These are phyloP conservation scores for Alnus glutinosa DNA, from an alignment of 306 rosid genomes.

Conservation along the genomic window DNA sequence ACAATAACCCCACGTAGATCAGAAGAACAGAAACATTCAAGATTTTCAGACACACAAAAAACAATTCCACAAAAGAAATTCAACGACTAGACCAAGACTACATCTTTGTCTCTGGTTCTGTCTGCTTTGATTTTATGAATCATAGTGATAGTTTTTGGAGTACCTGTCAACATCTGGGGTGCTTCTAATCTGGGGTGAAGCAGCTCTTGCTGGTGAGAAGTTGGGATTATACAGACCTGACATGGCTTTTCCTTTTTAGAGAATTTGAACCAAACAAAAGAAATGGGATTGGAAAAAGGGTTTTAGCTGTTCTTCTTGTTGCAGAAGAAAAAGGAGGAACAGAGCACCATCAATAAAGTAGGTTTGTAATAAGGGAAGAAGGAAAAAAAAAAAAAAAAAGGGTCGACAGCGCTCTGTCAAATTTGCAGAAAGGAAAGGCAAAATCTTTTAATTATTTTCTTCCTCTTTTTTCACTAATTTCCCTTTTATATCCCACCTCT, in stretches of 20 bases:
- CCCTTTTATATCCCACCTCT: slow-evolving; percentile 16
- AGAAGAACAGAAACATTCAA: slow-evolving; percentile 30
- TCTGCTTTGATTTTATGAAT: slow-evolving; percentile 26
- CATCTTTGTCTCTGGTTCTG: background rate
- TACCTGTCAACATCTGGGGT: slow-evolving; percentile 85
- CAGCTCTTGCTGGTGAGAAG: slow-evolving; percentile 97
- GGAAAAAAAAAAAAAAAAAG: slow-evolving; percentile 19
- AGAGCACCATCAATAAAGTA: slow-evolving; percentile 57
- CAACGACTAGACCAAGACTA: slow-evolving; percentile 18
- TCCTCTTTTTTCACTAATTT: slow-evolving; percentile 9
- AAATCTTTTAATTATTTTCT: slow-evolving; percentile 43
- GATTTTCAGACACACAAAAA: slow-evolving; percentile 30
- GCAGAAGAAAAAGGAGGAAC: slow-evolving; percentile 64
- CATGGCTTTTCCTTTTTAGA: slow-evolving; percentile 54
- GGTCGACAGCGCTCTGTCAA: slow-evolving; percentile 43
- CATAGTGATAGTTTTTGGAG: slow-evolving; percentile 12
- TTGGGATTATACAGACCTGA: slow-evolving; percentile 92
- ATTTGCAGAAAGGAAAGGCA: slow-evolving; percentile 41
- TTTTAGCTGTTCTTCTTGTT: slow-evolving; percentile 51
- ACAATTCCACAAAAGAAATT: slow-evolving; percentile 13
- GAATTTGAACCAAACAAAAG: slow-evolving; percentile 52
- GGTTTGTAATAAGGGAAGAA: slow-evolving; percentile 36
- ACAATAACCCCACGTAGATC: slow-evolving; percentile 38
- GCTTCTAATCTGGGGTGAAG: slow-evolving; percentile 92
- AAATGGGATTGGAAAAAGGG: slow-evolving; percentile 49